Evolutionary conservation across 345 rosid genomes (phyloP).

Genomic region (Gossypium turneri): DNA sequence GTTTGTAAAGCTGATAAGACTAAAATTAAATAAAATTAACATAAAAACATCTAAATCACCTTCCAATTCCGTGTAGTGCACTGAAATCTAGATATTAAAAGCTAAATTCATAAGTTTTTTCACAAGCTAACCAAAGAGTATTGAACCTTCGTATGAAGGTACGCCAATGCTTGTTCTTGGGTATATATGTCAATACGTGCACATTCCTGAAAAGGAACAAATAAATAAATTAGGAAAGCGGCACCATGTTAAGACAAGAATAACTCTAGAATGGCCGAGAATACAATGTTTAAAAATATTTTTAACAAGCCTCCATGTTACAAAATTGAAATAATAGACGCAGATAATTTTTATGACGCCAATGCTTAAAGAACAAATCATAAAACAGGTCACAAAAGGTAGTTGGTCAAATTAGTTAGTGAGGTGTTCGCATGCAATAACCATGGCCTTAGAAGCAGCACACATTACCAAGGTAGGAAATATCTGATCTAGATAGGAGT

Average conservation of each 20-base stretch:
- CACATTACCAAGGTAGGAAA: neutral
- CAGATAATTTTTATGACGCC: neutral
- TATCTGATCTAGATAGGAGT: neutral
- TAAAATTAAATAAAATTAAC: neutral
- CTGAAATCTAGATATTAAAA: neutral
- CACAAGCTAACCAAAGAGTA: slow-evolving; percentile 9
- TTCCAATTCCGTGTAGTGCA: neutral
- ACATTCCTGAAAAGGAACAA: slow-evolving; percentile 64
- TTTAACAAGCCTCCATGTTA: neutral
- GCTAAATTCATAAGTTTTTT: neutral
- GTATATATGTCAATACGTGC: slow-evolving; percentile 50
- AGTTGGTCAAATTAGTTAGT: neutral
- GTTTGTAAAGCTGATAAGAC: neutral
- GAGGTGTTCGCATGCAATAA: neutral
- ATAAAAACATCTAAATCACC: neutral
- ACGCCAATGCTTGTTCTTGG: slow-evolving; percentile 59
- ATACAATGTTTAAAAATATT: neutral
- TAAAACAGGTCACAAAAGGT: neutral
- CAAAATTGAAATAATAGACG: neutral
- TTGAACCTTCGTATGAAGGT: slow-evolving; percentile 68
- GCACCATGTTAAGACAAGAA: neutral
- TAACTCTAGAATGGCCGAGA: neutral
- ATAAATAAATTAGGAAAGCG: neutral
- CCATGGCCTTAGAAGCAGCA: neutral
- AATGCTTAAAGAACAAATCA: neutral